Conservation (phyloP, 2,329 filamentous ascomycete species). For the Coccinonectria pachysandricola region DNA sequence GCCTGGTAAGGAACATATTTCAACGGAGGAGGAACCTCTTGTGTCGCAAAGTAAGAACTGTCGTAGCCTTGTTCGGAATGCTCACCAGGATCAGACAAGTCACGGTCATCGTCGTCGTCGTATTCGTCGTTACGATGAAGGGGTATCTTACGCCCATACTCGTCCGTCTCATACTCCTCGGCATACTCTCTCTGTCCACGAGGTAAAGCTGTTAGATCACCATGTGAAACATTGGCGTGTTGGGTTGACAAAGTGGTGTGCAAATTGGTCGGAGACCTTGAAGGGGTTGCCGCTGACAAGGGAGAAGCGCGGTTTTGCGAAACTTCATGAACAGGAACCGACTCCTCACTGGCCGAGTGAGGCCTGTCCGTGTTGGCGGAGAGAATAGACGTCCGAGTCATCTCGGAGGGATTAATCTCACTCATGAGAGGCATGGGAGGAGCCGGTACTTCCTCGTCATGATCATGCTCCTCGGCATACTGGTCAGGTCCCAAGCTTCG, state of each 20-base stretch:
- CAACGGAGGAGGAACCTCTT: constrained; percentile 53
- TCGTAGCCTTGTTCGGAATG: constrained; percentile 32
- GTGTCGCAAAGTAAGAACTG: constrained; percentile 44
- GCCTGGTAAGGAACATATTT: constrained; percentile 60
- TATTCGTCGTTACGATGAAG: constrained; percentile 35
- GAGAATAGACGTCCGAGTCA: constrained; percentile 79
- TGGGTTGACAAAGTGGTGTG: constrained; percentile 56
- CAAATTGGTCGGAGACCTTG: constrained; percentile 40
- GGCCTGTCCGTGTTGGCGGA: constrained; percentile 71
- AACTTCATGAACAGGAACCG: constrained; percentile 53
- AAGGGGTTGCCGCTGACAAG: constrained; percentile 53
- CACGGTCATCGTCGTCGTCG: constrained; percentile 30
- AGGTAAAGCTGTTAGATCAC: constrained; percentile 45
- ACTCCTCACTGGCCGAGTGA: constrained; percentile 54
- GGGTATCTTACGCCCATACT: constrained; percentile 32
- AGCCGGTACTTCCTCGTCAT: constrained; percentile 45
- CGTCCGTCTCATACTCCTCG: constrained; percentile 39
- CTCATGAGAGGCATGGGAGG: constrained; percentile 85
- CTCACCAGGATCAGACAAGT: constrained; percentile 21
- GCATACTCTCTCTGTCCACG: constrained; percentile 34
- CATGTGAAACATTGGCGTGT: constrained; percentile 54
- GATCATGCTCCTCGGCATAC: constrained; percentile 40
- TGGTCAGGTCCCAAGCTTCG: constrained; percentile 34
- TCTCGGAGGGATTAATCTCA: constrained; percentile 73
- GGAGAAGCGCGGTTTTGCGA: constrained; percentile 50